Evolutionary conservation across 768 basidiomycete species (phyloP), one percentile per base, ranked within the genome.

Genomic region (Panaeolus papilionaceus): DNA sequence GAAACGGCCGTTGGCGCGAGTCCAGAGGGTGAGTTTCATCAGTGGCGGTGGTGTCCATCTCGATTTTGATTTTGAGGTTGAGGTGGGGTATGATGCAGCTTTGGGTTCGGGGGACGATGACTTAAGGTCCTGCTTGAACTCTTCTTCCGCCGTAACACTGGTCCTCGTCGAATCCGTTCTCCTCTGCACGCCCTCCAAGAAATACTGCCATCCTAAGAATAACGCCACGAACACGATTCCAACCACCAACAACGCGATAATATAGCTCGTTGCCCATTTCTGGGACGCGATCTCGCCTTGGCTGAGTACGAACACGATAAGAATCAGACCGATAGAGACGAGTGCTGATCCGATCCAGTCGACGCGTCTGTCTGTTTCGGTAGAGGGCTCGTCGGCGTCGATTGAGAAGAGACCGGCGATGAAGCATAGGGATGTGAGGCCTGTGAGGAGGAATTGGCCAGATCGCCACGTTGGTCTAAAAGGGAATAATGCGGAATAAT

Each of bases 331-430:
- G 0, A 80, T 75, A 0, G 92, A 93, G 14, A 81, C 77, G 16
- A 95, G 75, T 16, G 83, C 75, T 0, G 90, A 91, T 2, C 94
- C 94, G 20, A 92, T 76, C 92, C 92, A 94, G 68, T 96, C 94
- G 0, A 95, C 83, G 0, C 88, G 81, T 28, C 80, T 75, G 66
- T 85, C 84, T 0, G 54, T 63, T 64, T 83, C 82, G 8, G 71
- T 63, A 0, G 85, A 81, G 14, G 81, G 81, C 37, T 72, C 62
- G 70, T 96, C 94, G 0, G 77, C 40, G 38, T 92, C 90, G 37
- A 96, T 87, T 2, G 84, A 83, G n/a, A 89, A 64, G 2, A 86
- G 73, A 0, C 85, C 92, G 1, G 85, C 80, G 2, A 89, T 16
- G 14, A 85, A 76, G 63, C 87, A 86, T 0, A 89, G 68, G 2